A percentile compares a stretch with the other conserved stretches of the same genome.
Conservation (phyloP, 768 basidiomycete species). For the Tephrocybe sp. region DNA sequence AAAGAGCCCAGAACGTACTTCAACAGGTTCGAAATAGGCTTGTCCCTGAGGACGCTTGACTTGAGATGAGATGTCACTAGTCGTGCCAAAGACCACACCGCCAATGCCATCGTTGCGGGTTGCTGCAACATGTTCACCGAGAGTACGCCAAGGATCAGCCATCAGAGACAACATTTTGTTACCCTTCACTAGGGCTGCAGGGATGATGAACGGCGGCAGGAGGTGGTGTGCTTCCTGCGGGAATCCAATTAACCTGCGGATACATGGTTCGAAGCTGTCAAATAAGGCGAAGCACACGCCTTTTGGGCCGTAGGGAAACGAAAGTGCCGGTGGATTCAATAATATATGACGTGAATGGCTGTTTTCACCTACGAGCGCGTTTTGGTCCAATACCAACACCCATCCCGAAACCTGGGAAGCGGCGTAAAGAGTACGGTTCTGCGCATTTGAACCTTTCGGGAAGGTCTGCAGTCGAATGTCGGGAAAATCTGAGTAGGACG, state of each 20-base stretch:
- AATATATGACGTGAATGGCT: conserved; percentile 35
- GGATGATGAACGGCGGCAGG: conserved; percentile 61
- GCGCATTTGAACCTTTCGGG: conserved; percentile 19
- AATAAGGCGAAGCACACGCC: conserved; percentile 25
- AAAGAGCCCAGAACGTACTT: not conserved
- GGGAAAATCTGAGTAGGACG: conserved; percentile 32
- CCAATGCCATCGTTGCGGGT: conserved; percentile 31
- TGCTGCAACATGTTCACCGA: conserved; percentile 26
- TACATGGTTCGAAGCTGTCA: conserved; percentile 26
- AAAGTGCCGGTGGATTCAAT: conserved; percentile 36
- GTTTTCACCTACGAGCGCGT: conserved; percentile 37
- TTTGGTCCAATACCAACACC: conserved; percentile 52
- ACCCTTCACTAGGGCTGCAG: conserved; percentile 26
- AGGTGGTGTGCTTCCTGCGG: conserved; percentile 48
- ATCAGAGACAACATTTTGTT: conserved; percentile 23
- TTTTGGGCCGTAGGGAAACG: conserved; percentile 42
- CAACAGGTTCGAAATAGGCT: not conserved
- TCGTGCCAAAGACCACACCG: conserved; percentile 33
- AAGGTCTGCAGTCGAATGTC: conserved; percentile 42
- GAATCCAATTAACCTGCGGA: conserved; percentile 25
- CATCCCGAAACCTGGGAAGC: conserved; percentile 42
- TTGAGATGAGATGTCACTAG: not conserved
- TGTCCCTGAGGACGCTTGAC: conserved; percentile 9
- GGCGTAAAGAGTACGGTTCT: conserved; percentile 31
- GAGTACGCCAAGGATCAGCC: conserved; percentile 23